A percentile compares a stretch with the other conserved stretches of the same genome.
These are phyloP conservation scores for Erodium trifolium DNA, from an alignment of 441 rosid species.

Conservation along the genomic window DNA sequence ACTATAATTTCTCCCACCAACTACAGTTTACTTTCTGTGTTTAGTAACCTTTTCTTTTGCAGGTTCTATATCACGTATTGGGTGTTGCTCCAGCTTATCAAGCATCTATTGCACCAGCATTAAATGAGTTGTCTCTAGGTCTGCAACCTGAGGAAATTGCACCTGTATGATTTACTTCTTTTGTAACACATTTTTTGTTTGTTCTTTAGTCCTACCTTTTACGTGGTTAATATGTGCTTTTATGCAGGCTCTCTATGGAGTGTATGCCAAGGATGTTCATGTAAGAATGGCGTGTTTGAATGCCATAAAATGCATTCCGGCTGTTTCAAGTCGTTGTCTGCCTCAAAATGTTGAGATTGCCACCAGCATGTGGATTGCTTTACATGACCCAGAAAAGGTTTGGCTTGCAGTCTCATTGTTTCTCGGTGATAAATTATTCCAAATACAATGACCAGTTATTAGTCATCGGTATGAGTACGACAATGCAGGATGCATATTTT, in stretches of 20 bases:
- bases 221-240: conserved; percentile 2
- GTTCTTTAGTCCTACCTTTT: conserved; percentile 10
- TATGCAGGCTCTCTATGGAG: conserved; percentile 73
- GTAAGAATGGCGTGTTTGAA: conserved; percentile 97
- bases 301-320: conserved; percentile 91
- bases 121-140: conserved; percentile 95
- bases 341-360: conserved; percentile 75
- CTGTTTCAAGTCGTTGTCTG: conserved; percentile 63
- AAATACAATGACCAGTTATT: neutral
- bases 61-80: conserved; percentile 91
- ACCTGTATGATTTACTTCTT: conserved; percentile 38
- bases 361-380: conserved; percentile 88
- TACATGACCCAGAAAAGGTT: conserved; percentile 98
- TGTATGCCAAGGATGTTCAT: conserved; percentile 89
- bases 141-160: conserved; percentile 74
- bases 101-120: conserved; percentile 76
- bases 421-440: neutral
- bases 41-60: conserved; percentile 26
- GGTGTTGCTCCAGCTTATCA: conserved; percentile 87
- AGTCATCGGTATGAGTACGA: neutral
- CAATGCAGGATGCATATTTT: neutral
- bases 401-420: conserved; percentile 20
- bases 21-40: conserved; percentile 13
- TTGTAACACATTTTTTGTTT: conserved; percentile 13
- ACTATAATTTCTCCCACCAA: neutral